A percentile compares a stretch with the other conserved stretches of the same genome.
Conservation (phyloP, 2,329 filamentous ascomycete species). For the Fusarium equiseti region DNA sequence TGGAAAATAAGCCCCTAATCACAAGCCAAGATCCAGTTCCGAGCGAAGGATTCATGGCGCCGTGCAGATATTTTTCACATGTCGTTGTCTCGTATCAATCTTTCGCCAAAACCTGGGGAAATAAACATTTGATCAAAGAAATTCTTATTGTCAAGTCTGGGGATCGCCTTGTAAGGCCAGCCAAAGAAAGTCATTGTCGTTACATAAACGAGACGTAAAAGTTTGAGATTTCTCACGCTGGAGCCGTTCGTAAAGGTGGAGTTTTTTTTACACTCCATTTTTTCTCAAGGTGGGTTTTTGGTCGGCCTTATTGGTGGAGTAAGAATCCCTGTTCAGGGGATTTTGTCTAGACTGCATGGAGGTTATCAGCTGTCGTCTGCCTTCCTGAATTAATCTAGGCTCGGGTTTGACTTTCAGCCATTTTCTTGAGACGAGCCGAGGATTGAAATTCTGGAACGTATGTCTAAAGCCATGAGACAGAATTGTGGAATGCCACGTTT, state of each 20-base stretch:
- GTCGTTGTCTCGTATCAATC: not conserved
- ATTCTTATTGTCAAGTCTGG: slow-evolving; percentile 30
- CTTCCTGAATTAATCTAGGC: not conserved
- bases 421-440: not conserved
- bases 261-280: not conserved
- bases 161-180: slow-evolving; percentile 25
- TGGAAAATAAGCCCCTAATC: slow-evolving; percentile 33
- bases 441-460: not conserved
- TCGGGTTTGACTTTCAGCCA: not conserved
- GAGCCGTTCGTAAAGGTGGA: no score
- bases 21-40: slow-evolving; percentile 32
- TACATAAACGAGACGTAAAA: slow-evolving; percentile 47
- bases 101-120: slow-evolving; percentile 34
- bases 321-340: not conserved
- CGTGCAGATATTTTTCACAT: not conserved
- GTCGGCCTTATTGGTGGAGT: not conserved
- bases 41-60: not conserved
- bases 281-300: not conserved
- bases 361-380: not conserved
- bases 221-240: slow-evolving; percentile 14
- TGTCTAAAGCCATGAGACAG: not conserved
- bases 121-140: not conserved
- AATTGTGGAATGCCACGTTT: slow-evolving; percentile 6
- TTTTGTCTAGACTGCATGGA: no score
- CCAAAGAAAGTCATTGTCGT: slow-evolving; percentile 41